Percentiles rank a stretch among this genome's conserved stretches.
Evolutionary conservation across 208 protist species (phyloP).

Genomic region (Trypanosoma platydactyli): DNA sequence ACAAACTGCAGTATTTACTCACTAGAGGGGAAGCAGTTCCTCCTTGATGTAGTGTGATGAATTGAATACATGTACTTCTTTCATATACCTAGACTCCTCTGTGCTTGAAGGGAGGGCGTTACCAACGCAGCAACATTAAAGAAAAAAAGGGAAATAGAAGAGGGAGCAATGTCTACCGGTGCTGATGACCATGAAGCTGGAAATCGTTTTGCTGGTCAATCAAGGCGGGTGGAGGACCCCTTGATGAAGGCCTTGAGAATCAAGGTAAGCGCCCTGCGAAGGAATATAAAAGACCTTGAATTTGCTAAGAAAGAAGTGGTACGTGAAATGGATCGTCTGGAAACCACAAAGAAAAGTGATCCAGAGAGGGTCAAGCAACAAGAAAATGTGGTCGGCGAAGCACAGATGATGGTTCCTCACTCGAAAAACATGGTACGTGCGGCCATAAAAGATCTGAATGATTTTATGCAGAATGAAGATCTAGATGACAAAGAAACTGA

Average conservation of each 20-base stretch:
- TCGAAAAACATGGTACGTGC: slow-evolving; percentile 63
- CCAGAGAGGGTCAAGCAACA: slow-evolving; percentile 70
- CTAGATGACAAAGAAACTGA: slow-evolving; percentile 38
- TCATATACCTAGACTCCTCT: no score
- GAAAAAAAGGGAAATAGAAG: slow-evolving; percentile 9
- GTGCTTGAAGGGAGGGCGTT: background rate
- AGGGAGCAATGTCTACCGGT: slow-evolving; percentile 38
- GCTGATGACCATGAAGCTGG: background rate
- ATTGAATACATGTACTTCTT: no score
- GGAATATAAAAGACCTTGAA: slow-evolving; percentile 70
- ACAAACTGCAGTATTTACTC: background rate
- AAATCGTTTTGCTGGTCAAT: slow-evolving; percentile 47
- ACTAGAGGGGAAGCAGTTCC: no score
- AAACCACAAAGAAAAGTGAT: slow-evolving; percentile 38
- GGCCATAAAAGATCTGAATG: slow-evolving; percentile 52
- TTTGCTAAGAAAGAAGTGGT: slow-evolving; percentile 69
- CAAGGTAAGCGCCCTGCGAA: slow-evolving; percentile 59
- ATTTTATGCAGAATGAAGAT: slow-evolving; percentile 60
- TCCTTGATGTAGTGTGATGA: no score
- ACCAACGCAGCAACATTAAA: background rate
- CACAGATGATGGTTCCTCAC: slow-evolving; percentile 80
- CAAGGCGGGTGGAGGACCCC: slow-evolving; percentile 47
- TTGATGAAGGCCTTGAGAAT: slow-evolving; percentile 51
- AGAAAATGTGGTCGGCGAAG: slow-evolving; percentile 68
- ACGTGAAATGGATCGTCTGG: slow-evolving; percentile 47